A percentile compares a stretch with the other conserved stretches of the same genome.
Conservation (phyloP, 495 filamentous ascomycete species). For the Diplogelasinospora grovesii region DNA sequence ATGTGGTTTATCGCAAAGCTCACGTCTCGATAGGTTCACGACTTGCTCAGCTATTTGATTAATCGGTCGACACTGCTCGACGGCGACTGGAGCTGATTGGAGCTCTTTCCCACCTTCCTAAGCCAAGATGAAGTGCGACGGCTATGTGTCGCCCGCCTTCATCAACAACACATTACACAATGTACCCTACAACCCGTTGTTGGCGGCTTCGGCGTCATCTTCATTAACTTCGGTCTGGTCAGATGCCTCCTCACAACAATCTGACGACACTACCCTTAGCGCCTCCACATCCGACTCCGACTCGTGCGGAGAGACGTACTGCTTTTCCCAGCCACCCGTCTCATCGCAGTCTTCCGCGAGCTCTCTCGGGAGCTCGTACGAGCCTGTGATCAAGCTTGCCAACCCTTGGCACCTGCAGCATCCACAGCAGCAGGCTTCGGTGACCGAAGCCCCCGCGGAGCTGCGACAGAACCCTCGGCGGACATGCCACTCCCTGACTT, state of each 20-base stretch:
- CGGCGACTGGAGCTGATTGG: conserved; percentile 47
- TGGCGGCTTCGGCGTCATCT: conserved; percentile 65
- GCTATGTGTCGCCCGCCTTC: conserved; percentile 40
- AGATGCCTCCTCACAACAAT: conserved; percentile 54
- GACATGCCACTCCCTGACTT: conserved; percentile 48
- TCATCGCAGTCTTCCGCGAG: conserved; percentile 26
- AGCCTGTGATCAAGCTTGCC: conserved; percentile 18
- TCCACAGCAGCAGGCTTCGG: conserved; percentile 10
- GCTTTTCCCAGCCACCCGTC: conserved; percentile 20
- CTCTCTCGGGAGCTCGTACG: conserved; percentile 17
- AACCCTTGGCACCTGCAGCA: conserved; percentile 26
- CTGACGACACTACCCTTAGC: conserved; percentile 33
- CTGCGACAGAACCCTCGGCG: conserved; percentile 78
- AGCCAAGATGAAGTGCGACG: conserved; percentile 48
- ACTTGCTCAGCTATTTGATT: conserved; percentile 32
- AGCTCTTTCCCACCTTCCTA: conserved; percentile 25
- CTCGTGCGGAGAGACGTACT: conserved; percentile 34
- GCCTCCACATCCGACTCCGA: conserved; percentile 30
- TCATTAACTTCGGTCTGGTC: conserved; percentile 78
- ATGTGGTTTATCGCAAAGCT: conserved; percentile 28
- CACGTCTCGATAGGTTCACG: conserved; percentile 38
- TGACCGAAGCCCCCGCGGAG: conserved; percentile 53
- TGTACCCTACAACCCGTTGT: conserved; percentile 58
- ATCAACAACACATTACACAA: conserved; percentile 35
- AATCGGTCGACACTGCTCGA: conserved; percentile 45